A percentile compares a stretch with the other conserved stretches of the same genome.
phyloP scores from a whole-genome alignment of 192 early-diverging fungal genomes.

The Haplosporangium gracile region DNA sequence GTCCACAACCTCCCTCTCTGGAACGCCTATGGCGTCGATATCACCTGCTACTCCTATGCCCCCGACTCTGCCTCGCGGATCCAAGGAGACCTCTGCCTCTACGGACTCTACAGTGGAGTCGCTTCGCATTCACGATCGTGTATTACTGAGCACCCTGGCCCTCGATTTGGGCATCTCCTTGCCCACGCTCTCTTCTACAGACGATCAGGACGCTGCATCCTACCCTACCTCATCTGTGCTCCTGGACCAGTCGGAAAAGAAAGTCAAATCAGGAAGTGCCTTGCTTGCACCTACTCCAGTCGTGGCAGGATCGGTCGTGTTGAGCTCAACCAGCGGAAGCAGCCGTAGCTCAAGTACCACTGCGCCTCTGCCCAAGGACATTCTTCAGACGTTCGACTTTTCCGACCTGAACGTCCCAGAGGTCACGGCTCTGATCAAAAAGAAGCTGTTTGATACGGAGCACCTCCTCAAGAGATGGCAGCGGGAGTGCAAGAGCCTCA shows the following conservation, averaged over 20 bases:
- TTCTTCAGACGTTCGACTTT: slow-evolving; percentile 43
- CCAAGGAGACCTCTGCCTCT: background rate
- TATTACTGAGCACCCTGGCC: slow-evolving; percentile 28
- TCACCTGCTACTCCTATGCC: slow-evolving; percentile 23
- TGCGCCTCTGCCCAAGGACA: slow-evolving; percentile 32
- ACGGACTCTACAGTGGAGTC: background rate
- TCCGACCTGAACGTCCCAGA: slow-evolving; percentile 34
- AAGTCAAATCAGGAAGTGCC: slow-evolving; percentile 3
- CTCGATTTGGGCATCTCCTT: slow-evolving; percentile 48
- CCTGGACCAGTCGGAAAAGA: slow-evolving; percentile 35
- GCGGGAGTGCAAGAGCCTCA: slow-evolving; percentile 41
- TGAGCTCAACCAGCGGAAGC: background rate
- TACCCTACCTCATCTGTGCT: slow-evolving; percentile 41
- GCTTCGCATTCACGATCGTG: slow-evolving; percentile 15
- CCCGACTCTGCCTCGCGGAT: background rate
- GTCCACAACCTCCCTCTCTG: slow-evolving; percentile 16
- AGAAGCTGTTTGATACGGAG: slow-evolving; percentile 46
- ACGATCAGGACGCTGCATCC: background rate
- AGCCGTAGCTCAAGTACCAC: slow-evolving; percentile 43
- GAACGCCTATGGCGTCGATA: background rate
- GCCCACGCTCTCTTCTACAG: slow-evolving; percentile 19
- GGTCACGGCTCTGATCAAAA: slow-evolving; percentile 38
- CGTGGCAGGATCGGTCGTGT: background rate
- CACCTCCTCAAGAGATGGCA: slow-evolving; percentile 56
- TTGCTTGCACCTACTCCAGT: slow-evolving; percentile 13